phyloP scores from a whole-genome alignment of 352 stramenopile species.

The Nothophytophthora sp. region DNA sequence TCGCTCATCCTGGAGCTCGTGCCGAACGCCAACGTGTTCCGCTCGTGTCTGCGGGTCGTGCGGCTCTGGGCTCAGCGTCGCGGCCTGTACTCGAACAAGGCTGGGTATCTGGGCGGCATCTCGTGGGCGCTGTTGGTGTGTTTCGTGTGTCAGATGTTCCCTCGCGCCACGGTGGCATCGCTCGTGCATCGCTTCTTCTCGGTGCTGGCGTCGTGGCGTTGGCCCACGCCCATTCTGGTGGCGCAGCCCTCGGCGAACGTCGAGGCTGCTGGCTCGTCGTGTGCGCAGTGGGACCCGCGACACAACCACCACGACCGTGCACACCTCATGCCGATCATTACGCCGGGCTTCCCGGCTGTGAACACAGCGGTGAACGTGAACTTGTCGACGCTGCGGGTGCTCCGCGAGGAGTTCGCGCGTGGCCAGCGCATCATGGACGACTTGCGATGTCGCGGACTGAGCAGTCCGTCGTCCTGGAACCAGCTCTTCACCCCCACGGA shows the following conservation, averaged over 20 bases:
- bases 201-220: slow-evolving; percentile 76
- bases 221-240: slow-evolving; percentile 80
- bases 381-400: slow-evolving; percentile 66
- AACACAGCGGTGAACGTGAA: slow-evolving; percentile 89
- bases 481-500: slow-evolving; percentile 78
- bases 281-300: slow-evolving; percentile 72
- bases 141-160: slow-evolving; percentile 89
- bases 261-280: slow-evolving; percentile 23
- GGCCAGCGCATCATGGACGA: slow-evolving; percentile 80
- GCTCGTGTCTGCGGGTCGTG: slow-evolving; percentile 70
- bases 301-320: slow-evolving; percentile 77
- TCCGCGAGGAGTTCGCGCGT: slow-evolving; percentile 76
- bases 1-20: slow-evolving; percentile 84
- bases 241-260: slow-evolving; percentile 54
- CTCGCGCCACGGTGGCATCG: slow-evolving; percentile 66
- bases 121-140: slow-evolving; percentile 87
- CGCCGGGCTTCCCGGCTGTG: slow-evolving; percentile 76
- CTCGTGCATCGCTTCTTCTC: slow-evolving; percentile 84
- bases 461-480: slow-evolving; percentile 68
- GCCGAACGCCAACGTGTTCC: slow-evolving; percentile 70
- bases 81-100: slow-evolving; percentile 86
- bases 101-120: slow-evolving; percentile 78
- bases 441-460: slow-evolving; percentile 60
- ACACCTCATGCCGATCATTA: slow-evolving; percentile 90
- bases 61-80: slow-evolving; percentile 75